These are phyloP conservation scores for Sungouiozyma intestinalis DNA, from an alignment of 805 yeast species.

Conservation along the genomic window DNA sequence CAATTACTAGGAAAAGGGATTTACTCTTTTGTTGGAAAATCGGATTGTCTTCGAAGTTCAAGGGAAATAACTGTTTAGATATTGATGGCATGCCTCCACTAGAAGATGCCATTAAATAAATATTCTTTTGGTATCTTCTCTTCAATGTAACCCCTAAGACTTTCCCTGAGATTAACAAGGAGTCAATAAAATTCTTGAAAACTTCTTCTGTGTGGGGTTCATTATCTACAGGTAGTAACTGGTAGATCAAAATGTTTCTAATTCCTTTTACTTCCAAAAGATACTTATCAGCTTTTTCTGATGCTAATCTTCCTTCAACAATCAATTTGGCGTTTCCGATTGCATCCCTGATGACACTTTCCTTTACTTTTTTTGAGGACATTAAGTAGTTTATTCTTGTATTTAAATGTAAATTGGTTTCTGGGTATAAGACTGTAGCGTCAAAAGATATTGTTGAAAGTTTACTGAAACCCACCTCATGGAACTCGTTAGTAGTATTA, in stretches of 20 bases:
- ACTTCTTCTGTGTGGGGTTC: slow-evolving; percentile 11
- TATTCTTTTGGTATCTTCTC: slow-evolving; percentile 13
- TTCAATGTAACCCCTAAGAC: slow-evolving; percentile 17
- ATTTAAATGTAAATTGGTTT: neutral
- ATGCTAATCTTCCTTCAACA: slow-evolving; percentile 26
- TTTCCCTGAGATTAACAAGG: slow-evolving; percentile 11
- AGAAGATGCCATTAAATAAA: slow-evolving; percentile 29
- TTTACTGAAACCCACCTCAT: neutral
- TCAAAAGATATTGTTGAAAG: neutral
- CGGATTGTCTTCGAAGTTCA: neutral
- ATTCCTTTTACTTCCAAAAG: slow-evolving; percentile 13
- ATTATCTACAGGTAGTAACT: slow-evolving; percentile 5
- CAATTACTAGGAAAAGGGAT: slow-evolving; percentile 10
- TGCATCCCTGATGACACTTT: slow-evolving; percentile 9
- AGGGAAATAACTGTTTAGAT: slow-evolving; percentile 2
- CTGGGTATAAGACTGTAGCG: neutral
- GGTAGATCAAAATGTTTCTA: slow-evolving; percentile 15
- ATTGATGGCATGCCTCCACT: slow-evolving; percentile 11
- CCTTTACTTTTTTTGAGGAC: neutral
- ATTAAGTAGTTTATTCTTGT: slow-evolving; percentile 1
- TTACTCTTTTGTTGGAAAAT: slow-evolving; percentile 3
- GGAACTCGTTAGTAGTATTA: too few relatives aligned
- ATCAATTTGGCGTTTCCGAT: slow-evolving; percentile 29
- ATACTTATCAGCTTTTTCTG: slow-evolving; percentile 15
- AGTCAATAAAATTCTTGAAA: slow-evolving; percentile 13